Percentiles rank a stretch among this genome's conserved stretches.
phyloP scores from a whole-genome alignment of 2,329 filamentous ascomycete genomes.

The Plectosphaerella cucumerina region DNA sequence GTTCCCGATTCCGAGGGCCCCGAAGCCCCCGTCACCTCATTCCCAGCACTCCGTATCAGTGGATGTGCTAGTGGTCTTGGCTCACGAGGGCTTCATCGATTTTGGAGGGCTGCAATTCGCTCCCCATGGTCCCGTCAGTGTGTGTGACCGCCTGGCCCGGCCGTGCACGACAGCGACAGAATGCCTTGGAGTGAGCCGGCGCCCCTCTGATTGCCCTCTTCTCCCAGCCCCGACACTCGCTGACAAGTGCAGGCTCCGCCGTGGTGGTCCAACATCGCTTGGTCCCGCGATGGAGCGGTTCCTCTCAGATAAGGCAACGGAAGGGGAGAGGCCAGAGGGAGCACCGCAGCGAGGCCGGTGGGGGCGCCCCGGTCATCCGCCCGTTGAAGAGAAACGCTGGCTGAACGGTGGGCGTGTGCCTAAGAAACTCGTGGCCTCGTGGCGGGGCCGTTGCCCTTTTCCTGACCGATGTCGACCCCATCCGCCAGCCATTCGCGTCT shows the following conservation, averaged over 20 bases:
- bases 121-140: background rate
- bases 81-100: background rate
- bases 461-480: background rate
- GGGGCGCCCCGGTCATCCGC: background rate
- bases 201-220: background rate
- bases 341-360: background rate
- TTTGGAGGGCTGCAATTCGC: background rate
- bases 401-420: no score
- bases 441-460: background rate
- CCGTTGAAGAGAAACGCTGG: no score
- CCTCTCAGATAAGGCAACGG: conserved; percentile 12
- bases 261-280: no score
- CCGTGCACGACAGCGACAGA: background rate
- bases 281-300: background rate
- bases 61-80: conserved; percentile 2
- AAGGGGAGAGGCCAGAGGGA: conserved; percentile 9
- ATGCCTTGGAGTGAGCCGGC: background rate
- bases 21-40: background rate
- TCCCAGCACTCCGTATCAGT: conserved; percentile 3
- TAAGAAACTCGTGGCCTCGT: no score
- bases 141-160: no score
- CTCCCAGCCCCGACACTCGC: background rate
- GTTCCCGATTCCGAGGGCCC: no score
- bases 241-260: no score
- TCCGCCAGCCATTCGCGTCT: no score